Base-by-base conservation (phyloP, 129 eudicot species). In the Calendula officinalis region DNA sequence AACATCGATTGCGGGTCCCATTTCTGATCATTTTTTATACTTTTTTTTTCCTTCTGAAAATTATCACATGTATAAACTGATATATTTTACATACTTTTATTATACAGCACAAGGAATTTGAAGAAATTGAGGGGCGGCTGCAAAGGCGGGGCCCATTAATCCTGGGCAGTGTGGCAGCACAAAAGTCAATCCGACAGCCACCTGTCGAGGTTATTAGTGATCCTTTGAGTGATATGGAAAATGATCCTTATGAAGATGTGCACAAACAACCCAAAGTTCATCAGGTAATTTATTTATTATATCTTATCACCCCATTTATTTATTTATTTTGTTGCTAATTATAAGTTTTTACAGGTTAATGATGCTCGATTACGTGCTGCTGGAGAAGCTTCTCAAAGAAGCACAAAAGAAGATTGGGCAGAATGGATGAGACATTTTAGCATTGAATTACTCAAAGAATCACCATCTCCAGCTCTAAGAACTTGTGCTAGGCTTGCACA, bases 401-500 rank as follows among this genome's bases (percentile, higher is more conserved):
- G 99, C 70, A 94, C 99, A 17, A 86, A 80, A 74, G 99, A 94
- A 77, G 99, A 94, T 68, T 94, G 99, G 99, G 97, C 95, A 33
- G 99, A 94, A 79, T 94, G 99, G 99, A 94, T 94, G 99, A 79
- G 99, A 71, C 99, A 94, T 88, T 94, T 88, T 71, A 88, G 99
- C 78, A 88, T 88, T 66, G 99, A 88, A 51, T 82, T 94, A 67
- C 79, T 94, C 37, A 94, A 87, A 80, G 96, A 94, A 72, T 94
- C 99, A 22, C 96, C 99, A 70, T 79, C 95, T 69, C 97, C 96
- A 37, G 96, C 99, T 71, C 63, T 94, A 56, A 74, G 95, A 70
- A 88, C 99, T 1, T 88, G 97, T 83, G 99, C 99, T 56, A 85
- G 85, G 81, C 97, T 88, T 76, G 99, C 99, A 61, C 97, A 94